A percentile compares a stretch with the other conserved stretches of the same genome.
Conservation (phyloP, 345 rosid species). For the Clarkia xantiana region DNA sequence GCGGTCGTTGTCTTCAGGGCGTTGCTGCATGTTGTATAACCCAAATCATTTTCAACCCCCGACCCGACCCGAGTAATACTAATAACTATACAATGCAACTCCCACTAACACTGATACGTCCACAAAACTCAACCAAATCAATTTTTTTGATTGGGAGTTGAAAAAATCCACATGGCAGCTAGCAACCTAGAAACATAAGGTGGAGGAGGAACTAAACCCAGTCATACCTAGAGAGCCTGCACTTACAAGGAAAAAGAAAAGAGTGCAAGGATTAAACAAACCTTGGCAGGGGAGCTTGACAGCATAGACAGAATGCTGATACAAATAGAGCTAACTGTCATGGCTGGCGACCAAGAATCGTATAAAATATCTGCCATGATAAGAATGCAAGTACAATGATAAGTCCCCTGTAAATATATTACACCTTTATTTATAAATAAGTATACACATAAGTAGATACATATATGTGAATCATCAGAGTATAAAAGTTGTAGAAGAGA, state of each 20-base stretch:
- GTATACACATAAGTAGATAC: neutral
- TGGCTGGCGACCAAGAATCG: conserved; percentile 98
- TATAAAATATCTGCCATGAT: conserved; percentile 51
- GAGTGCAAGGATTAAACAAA: conserved; percentile 7
- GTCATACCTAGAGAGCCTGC: no score
- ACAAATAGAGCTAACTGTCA: conserved; percentile 91
- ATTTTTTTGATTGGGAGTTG: no score
- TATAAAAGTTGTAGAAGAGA: no score
- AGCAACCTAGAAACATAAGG: no score
- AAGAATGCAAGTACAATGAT: conserved; percentile 1
- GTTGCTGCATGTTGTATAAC: conserved; percentile 46
- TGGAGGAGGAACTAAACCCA: no score
- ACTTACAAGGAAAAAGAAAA: neutral
- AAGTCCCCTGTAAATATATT: neutral
- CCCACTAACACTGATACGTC: no score
- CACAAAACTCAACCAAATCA: no score
- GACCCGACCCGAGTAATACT: no score
- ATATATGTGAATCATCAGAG: no score
- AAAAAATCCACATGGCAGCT: no score
- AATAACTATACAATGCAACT: no score
- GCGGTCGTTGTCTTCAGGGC: conserved; percentile 83
- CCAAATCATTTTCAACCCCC: neutral
- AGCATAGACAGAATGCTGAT: conserved; percentile 98
- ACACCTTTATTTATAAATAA: neutral
- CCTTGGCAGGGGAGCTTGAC: conserved; percentile 90